Percentiles rank a stretch among this genome's conserved stretches.
These are phyloP conservation scores for Candida tunisiensis DNA, from an alignment of 1,139 yeast genomes.

Conservation along the genomic window DNA sequence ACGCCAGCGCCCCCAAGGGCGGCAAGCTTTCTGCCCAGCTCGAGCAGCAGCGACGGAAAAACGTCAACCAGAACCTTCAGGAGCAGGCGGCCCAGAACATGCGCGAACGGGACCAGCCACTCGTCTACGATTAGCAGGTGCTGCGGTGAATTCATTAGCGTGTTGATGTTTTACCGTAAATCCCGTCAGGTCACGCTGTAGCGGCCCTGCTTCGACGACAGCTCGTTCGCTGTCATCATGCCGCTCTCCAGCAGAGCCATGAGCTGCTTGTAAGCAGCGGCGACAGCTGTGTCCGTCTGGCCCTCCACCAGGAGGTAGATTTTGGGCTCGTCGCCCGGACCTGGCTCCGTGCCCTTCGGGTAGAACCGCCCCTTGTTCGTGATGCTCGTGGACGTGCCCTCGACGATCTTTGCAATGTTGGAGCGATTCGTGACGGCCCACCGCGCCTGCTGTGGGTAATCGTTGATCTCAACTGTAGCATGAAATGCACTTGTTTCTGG, in stretches of 20 bases:
- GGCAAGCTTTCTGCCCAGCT: too few relatives aligned
- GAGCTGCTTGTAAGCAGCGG: slow-evolving; percentile 42
- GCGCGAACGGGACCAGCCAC: not conserved
- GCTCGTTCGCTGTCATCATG: slow-evolving; percentile 18
- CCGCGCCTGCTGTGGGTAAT: slow-evolving; percentile 70
- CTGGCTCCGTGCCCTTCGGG: slow-evolving; percentile 33
- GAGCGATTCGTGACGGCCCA: slow-evolving; percentile 68
- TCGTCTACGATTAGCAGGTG: slow-evolving; percentile 1
- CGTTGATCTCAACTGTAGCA: slow-evolving; percentile 65
- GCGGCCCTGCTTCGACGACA: slow-evolving; percentile 26
- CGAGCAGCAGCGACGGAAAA: too few relatives aligned
- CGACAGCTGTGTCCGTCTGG: slow-evolving; percentile 43
- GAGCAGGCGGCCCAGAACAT: not conserved
- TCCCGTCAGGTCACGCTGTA: slow-evolving; percentile 13
- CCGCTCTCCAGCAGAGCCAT: slow-evolving; percentile 48
- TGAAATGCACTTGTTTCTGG: slow-evolving; percentile 52
- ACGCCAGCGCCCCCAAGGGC: too few relatives aligned
- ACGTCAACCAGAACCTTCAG: slow-evolving; percentile 1
- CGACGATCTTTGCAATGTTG: slow-evolving; percentile 47
- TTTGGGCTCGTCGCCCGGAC: slow-evolving; percentile 48
- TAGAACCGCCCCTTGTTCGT: slow-evolving; percentile 74
- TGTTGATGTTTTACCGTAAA: slow-evolving; percentile 3
- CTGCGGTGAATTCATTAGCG: too few relatives aligned
- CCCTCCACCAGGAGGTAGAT: slow-evolving; percentile 72
- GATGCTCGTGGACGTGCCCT: slow-evolving; percentile 59